These are phyloP conservation scores for Alternaria gansuensis DNA, from an alignment of 2,329 filamentous ascomycete genomes.

Conservation along the genomic window DNA sequence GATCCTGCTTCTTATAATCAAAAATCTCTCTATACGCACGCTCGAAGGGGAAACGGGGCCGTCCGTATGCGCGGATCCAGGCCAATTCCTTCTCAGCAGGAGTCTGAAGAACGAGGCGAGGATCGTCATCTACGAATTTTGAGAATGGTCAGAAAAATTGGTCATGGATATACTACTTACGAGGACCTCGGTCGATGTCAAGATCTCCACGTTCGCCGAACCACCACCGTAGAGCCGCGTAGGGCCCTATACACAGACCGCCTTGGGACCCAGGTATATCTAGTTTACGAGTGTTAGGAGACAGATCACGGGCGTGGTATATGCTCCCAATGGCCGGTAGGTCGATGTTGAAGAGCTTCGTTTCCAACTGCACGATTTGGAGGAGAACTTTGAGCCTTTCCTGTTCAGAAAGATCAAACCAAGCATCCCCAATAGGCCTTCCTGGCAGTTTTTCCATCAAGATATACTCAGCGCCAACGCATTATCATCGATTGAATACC, in stretches of 20 bases:
- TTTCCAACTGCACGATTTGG: constrained; percentile 33
- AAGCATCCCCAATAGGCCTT: constrained; percentile 30
- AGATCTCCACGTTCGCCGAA: constrained; percentile 28
- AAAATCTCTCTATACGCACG: constrained; percentile 35
- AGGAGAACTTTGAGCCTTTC: constrained; percentile 30
- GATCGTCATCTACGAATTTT: constrained; percentile 21
- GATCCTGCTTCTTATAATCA: constrained; percentile 35
- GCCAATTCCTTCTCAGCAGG: constrained; percentile 38
- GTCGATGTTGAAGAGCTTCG: constrained; percentile 28
- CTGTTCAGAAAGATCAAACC: constrained; percentile 33
- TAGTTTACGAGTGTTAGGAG: constrained; percentile 11
- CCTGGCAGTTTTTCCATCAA: constrained; percentile 44
- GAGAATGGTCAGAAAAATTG: too few species aligned
- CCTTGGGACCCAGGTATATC: constrained; percentile 22
- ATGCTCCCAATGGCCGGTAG: constrained; percentile 40
- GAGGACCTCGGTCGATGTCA: constrained; percentile 34
- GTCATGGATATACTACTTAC: constrained; percentile 22
- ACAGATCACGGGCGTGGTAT: constrained; percentile 31
- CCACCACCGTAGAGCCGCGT: constrained; percentile 33
- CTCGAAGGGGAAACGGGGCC: constrained; percentile 31
- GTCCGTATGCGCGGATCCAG: constrained; percentile 34
- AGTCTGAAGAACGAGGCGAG: constrained; percentile 29
- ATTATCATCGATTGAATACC: constrained; percentile 33
- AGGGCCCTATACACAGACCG: constrained; percentile 37
- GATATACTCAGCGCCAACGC: constrained; percentile 44